Evolutionary conservation across 192 early-diverging fungal genomes (phyloP).

Genomic region (Phlyctochytrium arcticum): DNA sequence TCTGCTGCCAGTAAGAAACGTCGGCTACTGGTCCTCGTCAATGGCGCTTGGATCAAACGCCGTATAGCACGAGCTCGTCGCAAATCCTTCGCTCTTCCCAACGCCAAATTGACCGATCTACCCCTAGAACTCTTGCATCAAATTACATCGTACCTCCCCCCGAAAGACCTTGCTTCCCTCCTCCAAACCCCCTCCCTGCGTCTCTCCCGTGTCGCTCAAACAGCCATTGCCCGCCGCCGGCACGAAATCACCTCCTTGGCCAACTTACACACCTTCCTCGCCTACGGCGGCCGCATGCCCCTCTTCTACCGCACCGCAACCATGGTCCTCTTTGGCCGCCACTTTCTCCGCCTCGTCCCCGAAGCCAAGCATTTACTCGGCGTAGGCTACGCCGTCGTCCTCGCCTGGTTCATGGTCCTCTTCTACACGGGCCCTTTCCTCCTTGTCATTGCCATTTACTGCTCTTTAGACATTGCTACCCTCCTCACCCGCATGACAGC

Average conservation of each 20-base stretch:
- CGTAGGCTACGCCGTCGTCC: conserved; percentile 33
- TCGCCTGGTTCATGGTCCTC: conserved; percentile 40
- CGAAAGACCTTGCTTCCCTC: conserved; percentile 11
- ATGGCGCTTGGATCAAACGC: no score
- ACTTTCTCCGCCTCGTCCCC: conserved; percentile 35
- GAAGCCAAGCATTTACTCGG: conserved; percentile 33
- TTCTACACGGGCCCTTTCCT: conserved; percentile 36
- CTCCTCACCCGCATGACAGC: conserved; percentile 13
- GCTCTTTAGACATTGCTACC: conserved; percentile 6
- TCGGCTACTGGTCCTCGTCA: no score
- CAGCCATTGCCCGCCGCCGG: conserved; percentile 13
- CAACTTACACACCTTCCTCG: conserved; percentile 22
- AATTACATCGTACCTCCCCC: conserved; percentile 17
- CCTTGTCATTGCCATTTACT: conserved; percentile 15
- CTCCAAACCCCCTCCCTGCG: conserved; percentile 12
- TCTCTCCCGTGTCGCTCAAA: conserved; percentile 1
- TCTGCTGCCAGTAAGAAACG: not conserved
- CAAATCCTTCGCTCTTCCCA: no score
- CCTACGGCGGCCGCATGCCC: conserved; percentile 22
- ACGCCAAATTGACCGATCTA: conserved; percentile 9
- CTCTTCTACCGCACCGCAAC: conserved; percentile 39
- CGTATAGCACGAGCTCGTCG: no score
- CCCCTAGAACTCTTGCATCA: conserved; percentile 15
- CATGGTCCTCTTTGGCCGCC: conserved; percentile 37
- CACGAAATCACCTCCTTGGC: conserved; percentile 21